These are phyloP conservation scores for Wickerhamomyces mucosus DNA, from an alignment of 805 yeast species.

Conservation along the genomic window DNA sequence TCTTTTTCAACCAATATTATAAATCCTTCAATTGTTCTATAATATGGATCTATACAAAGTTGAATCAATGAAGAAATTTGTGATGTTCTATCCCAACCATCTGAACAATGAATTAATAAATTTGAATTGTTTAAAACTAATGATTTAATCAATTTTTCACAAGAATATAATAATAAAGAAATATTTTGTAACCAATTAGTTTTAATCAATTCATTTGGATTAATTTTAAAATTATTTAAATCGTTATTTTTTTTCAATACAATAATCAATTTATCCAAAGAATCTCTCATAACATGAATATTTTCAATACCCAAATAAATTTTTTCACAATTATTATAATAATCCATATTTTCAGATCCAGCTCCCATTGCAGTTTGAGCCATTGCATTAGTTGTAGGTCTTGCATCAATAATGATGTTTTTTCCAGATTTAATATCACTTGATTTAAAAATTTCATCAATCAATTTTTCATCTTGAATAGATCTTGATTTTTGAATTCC, in stretches of 20 bases:
- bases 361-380: slow-evolving; percentile 97
- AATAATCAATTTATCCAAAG: slow-evolving; percentile 43
- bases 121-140: slow-evolving; percentile 77
- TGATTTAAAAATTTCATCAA: slow-evolving; percentile 62
- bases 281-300: slow-evolving; percentile 90
- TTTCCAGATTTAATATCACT: slow-evolving; percentile 37
- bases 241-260: slow-evolving; percentile 6
- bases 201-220: slow-evolving; percentile 47
- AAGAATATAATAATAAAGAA: slow-evolving; percentile 58
- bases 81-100: slow-evolving; percentile 97
- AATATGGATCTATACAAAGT: slow-evolving; percentile 83
- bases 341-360: slow-evolving; percentile 91
- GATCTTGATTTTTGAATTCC: slow-evolving; percentile 85
- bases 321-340: slow-evolving; percentile 62
- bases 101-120: slow-evolving; percentile 86
- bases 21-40: slow-evolving; percentile 81
- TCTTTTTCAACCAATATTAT: slow-evolving; percentile 83
- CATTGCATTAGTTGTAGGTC: slow-evolving; percentile 91
- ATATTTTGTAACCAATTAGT: slow-evolving; percentile 77
- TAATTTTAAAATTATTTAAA: slow-evolving; percentile 61
- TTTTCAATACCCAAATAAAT: slow-evolving; percentile 87
- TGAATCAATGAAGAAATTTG: slow-evolving; percentile 80
- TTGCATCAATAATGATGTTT: slow-evolving; percentile 77
- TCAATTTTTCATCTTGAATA: slow-evolving; percentile 80
- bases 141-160: slow-evolving; percentile 73